phyloP scores from a whole-genome alignment of 2,329 filamentous ascomycete species.

The Sarocladium oryzae region DNA sequence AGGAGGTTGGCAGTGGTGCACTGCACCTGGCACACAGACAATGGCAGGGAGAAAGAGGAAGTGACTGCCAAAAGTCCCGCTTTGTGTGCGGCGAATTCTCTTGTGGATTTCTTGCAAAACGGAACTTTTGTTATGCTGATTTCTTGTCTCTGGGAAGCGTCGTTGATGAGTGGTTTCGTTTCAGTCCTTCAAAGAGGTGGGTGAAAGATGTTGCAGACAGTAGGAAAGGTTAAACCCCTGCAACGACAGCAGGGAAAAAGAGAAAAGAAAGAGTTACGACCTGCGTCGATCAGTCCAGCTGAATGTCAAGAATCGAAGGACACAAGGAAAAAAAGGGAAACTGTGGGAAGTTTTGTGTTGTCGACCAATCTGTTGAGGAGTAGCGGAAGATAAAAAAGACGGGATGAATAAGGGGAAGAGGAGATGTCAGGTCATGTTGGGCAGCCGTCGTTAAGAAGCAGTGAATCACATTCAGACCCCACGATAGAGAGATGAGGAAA shows the following conservation, averaged over 20 bases:
- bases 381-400: constrained; percentile 4
- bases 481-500: background rate
- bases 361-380: background rate
- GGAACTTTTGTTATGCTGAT: background rate
- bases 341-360: background rate
- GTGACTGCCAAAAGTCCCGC: too few relatives aligned
- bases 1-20: background rate
- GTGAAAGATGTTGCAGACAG: constrained; percentile 2
- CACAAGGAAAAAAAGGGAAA: constrained; percentile 5
- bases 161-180: background rate
- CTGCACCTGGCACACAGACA: too few relatives aligned
- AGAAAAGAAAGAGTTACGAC: constrained; percentile 12
- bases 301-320: constrained; percentile 6
- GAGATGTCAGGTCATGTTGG: background rate
- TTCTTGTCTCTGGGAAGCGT: too few relatives aligned
- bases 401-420: background rate
- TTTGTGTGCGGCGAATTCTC: too few relatives aligned
- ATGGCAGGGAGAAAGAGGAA: too few relatives aligned
- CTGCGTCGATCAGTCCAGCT: constrained; percentile 9
- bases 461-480: background rate
- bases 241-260: background rate
- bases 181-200: background rate
- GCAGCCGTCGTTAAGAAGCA: background rate
- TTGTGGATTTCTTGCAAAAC: background rate
- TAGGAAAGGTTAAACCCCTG: background rate